phyloP scores from a whole-genome alignment of 495 filamentous ascomycete genomes.

The Melanomma pulvis-pyrius region DNA sequence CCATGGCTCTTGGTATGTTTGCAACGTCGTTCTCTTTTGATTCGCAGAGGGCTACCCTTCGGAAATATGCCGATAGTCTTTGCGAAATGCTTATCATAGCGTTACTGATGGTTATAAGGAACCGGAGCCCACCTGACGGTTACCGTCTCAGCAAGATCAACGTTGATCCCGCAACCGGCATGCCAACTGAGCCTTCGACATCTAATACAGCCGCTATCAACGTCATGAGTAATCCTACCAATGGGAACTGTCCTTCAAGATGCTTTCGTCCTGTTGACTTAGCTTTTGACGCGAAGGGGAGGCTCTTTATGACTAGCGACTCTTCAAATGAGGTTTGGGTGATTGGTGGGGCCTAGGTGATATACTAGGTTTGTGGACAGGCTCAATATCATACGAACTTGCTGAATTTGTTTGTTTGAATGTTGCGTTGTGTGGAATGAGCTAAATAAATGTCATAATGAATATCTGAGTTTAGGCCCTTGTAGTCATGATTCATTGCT shows the following conservation, averaged over 20 bases:
- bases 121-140: slow-evolving; percentile 42
- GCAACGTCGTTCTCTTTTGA: neutral
- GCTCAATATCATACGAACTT: neutral
- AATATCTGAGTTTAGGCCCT: no score
- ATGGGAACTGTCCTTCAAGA: slow-evolving; percentile 36
- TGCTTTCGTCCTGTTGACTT: slow-evolving; percentile 56
- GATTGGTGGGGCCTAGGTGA: slow-evolving; percentile 40
- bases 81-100: neutral
- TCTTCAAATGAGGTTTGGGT: slow-evolving; percentile 52
- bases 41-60: neutral
- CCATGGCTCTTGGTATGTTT: slow-evolving; percentile 45
- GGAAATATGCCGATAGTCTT: neutral
- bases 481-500: no score
- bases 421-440: neutral
- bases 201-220: slow-evolving; percentile 48
- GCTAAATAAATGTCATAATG: neutral
- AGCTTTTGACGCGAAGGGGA: slow-evolving; percentile 50
- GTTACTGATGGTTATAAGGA: neutral
- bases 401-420: neutral
- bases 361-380: neutral
- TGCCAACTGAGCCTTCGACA: slow-evolving; percentile 46
- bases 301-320: slow-evolving; percentile 54
- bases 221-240: slow-evolving; percentile 51
- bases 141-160: slow-evolving; percentile 51
- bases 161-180: slow-evolving; percentile 45